Evolutionary conservation across 1,139 yeast species (phyloP).

Genomic region (Ogataea hybrid): DNA sequence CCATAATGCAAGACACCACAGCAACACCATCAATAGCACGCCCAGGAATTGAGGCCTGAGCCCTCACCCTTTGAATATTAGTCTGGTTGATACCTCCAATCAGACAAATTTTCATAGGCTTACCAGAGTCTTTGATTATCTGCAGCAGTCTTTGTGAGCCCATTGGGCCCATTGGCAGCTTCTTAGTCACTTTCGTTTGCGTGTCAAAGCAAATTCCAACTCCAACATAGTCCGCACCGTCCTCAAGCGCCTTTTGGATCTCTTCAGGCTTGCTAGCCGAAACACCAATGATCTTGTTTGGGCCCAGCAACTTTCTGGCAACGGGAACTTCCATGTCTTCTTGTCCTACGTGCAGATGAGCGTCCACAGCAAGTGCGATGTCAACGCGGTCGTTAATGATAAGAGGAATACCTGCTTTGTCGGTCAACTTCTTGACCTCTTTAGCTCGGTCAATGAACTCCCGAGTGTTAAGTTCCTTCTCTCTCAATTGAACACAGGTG

Average conservation of each 20-base stretch:
- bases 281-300: constrained; percentile 75
- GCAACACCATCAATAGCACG: constrained; percentile 74
- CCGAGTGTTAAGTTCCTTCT: constrained; percentile 67
- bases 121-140: constrained; percentile 40
- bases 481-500: constrained; percentile 81
- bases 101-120: constrained; percentile 57
- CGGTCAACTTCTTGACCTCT: constrained; percentile 60
- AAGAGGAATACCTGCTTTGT: constrained; percentile 61
- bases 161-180: constrained; percentile 59
- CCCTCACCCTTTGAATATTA: constrained; percentile 58
- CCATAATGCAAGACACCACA: constrained; percentile 85
- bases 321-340: constrained; percentile 74
- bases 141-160: constrained; percentile 60
- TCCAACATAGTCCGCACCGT: constrained; percentile 77
- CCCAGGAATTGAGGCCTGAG: constrained; percentile 46
- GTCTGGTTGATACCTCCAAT: constrained; percentile 82
- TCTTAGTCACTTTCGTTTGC: constrained; percentile 55
- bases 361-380: constrained; percentile 85
- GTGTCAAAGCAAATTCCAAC: constrained; percentile 83
- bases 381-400: constrained; percentile 88
- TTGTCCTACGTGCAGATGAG: constrained; percentile 93
- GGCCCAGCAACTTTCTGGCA: constrained; percentile 67
- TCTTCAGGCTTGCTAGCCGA: constrained; percentile 65
- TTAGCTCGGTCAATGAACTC: constrained; percentile 65
- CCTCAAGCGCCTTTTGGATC: constrained; percentile 50